Percentiles rank a stretch among this genome's conserved stretches.
Conservation (phyloP, 2,329 filamentous ascomycete species). For the Pseudogymnoascus sp. region DNA sequence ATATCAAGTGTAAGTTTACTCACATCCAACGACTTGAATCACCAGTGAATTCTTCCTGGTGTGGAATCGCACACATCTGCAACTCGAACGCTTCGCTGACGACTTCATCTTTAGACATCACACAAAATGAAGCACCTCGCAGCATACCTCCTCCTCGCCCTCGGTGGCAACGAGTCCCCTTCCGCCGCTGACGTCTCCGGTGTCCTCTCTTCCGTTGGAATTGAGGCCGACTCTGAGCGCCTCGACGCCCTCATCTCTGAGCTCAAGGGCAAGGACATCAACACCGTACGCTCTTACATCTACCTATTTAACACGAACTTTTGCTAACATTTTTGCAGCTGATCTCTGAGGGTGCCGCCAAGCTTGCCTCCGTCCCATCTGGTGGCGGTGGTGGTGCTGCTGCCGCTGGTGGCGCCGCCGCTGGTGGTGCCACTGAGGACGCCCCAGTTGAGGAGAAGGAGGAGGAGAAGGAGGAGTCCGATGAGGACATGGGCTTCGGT, state of each 20-base stretch:
- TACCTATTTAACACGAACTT: conserved; percentile 20
- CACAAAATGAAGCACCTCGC: conserved; percentile 99
- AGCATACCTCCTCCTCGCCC: conserved; percentile 93
- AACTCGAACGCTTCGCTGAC: not conserved
- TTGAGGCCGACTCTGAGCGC: conserved; percentile 86
- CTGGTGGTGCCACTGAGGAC: conserved; percentile 58
- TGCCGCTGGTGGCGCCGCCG: conserved; percentile 60
- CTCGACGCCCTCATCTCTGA: conserved; percentile 81
- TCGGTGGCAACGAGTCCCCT: conserved; percentile 86
- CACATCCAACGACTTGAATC: not conserved
- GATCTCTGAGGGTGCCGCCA: conserved; percentile 80
- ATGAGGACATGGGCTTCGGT: conserved; percentile 72
- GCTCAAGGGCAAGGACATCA: conserved; percentile 87
- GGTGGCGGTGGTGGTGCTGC: conserved; percentile 73
- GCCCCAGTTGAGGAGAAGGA: conserved; percentile 57
- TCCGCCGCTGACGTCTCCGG: conserved; percentile 78
- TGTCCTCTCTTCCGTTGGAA: conserved; percentile 88
- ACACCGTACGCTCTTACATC: conserved; percentile 58
- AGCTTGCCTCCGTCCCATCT: conserved; percentile 96
- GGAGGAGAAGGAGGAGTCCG: conserved; percentile 67
- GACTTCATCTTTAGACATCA: conserved; percentile 26
- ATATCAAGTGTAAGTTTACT: conserved; percentile 23
- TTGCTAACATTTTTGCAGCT: conserved; percentile 50
- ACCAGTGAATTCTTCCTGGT: not conserved
- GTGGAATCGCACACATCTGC: not conserved